phyloP scores from a whole-genome alignment of 495 filamentous ascomycete species.

The Aspergillus conjunctus region DNA sequence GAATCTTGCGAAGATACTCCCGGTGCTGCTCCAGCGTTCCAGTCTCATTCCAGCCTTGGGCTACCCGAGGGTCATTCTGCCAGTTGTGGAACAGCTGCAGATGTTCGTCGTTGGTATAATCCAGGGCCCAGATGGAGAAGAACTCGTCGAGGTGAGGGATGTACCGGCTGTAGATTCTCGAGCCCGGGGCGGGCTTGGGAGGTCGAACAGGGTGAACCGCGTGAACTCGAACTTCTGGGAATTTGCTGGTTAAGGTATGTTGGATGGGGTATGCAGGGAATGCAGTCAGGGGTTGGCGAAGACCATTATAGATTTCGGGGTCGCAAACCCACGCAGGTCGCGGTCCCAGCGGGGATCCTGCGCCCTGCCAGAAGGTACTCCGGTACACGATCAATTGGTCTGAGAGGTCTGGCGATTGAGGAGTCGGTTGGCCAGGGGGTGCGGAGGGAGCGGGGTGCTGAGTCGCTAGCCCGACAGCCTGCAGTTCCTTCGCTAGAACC shows the following conservation, averaged over 20 bases:
- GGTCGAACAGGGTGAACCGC: constrained; percentile 35
- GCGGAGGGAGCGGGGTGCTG: constrained; percentile 26
- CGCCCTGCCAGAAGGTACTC: constrained; percentile 32
- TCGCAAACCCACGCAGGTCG: constrained; percentile 28
- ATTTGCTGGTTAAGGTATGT: constrained; percentile 27
- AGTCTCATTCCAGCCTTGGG: constrained; percentile 68
- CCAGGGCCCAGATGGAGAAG: constrained; percentile 63
- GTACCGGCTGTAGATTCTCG: constrained; percentile 63
- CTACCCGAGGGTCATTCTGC: constrained; percentile 73
- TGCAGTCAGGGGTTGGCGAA: constrained; percentile 24
- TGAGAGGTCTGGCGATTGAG: constrained; percentile 13
- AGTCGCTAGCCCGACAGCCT: constrained; percentile 27
- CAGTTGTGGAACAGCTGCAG: constrained; percentile 63
- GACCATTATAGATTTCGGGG: constrained; percentile 17
- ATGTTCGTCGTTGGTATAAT: constrained; percentile 53
- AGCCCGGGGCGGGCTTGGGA: constrained; percentile 59
- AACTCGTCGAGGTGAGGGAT: constrained; percentile 64
- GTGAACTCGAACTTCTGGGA: constrained; percentile 24
- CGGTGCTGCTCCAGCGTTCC: constrained; percentile 64
- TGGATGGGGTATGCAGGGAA: constrained; percentile 24
- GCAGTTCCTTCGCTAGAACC: constrained; percentile 20
- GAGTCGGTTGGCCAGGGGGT: constrained; percentile 28
- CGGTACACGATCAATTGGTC: constrained; percentile 27
- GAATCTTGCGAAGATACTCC: constrained; percentile 56
- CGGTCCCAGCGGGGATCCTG: constrained; percentile 26